Evolutionary conservation across 306 rosid species (phyloP).

Genomic region (Lupinus albus): DNA sequence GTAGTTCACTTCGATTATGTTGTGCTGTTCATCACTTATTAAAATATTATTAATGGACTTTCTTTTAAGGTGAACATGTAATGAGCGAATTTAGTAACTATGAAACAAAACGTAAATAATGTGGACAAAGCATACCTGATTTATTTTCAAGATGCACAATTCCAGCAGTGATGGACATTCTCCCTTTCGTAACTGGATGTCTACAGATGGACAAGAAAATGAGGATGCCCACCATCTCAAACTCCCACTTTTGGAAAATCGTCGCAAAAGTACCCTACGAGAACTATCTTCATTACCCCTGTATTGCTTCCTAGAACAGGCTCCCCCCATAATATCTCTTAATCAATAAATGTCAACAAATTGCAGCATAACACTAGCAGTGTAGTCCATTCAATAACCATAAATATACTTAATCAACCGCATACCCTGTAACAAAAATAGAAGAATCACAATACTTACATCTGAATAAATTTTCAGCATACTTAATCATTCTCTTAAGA

Average conservation of each 20-base stretch:
- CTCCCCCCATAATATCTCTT: conserved; percentile 81
- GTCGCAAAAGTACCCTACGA: conserved; percentile 53
- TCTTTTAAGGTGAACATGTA: too few species aligned
- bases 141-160: conserved; percentile 64
- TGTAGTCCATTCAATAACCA: conserved; percentile 50
- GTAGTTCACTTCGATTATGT: too few species aligned
- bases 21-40: too few species aligned
- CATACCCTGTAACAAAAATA: conserved; percentile 45
- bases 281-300: conserved; percentile 55
- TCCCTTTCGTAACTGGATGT: conserved; percentile 54
- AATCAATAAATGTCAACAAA: conserved; percentile 50
- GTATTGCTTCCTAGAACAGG: conserved; percentile 90
- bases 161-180: conserved; percentile 72
- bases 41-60: too few species aligned
- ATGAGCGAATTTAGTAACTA: too few species aligned
- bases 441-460: conserved; percentile 35
- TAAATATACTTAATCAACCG: conserved; percentile 43
- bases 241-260: conserved; percentile 80
- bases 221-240: conserved; percentile 87
- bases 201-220: conserved; percentile 57
- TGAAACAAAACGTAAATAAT: background rate
- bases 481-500: conserved; percentile 29
- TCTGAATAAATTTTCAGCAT: conserved; percentile 42
- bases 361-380: conserved; percentile 47
- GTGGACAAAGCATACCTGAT: conserved; percentile 54